Base-by-base conservation (phyloP, 345 rosid genomes). In the Dipteronia dyeriana region DNA sequence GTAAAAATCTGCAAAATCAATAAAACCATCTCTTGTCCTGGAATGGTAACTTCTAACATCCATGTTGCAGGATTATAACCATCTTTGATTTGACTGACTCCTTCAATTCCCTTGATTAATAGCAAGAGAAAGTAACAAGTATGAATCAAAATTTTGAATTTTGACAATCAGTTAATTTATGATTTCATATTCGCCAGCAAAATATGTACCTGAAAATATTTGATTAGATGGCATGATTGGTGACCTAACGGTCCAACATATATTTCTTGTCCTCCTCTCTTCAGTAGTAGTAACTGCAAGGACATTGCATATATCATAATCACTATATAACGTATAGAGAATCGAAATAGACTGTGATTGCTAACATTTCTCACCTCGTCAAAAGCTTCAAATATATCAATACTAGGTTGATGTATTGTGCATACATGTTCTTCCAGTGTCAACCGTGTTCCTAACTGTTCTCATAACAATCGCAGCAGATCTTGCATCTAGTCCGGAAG, bases 21-120 rank as follows among this genome's bases (percentile, higher is more conserved):
- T 81, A 88, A 53, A 72, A 90, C 82, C 9, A 82, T 41, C 81
- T 93, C 98, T 76, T 93, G 97, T 1, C 90, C 84, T 9, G 86
- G 17, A 65, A 75, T 56, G 20, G 91, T 87, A 49, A 87, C 94
- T 83, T 94, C 97, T 53, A 94, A 78, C 94, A 94, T 91, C 98
- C 98, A 92, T 17, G 95, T 90, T 72, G 97, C 98, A 23, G 98
- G 98, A 72, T 94, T 94, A 73, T 89, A 88, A 2, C 95, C 95
- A 51, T 90, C 91, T 78, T 81, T 85, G 79, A 91, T 90, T 82
- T 88, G 88, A 34, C 76, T 72, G 25, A 88, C 84, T 76, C 95
- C 97, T 68, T 81, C 82, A 43, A 93, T 79, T 70, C 74, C 84
- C 96, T 93, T 74, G 53, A 69, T 56, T 6, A 73, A 67, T 17